Percentiles rank a stretch among this genome's conserved stretches.
phyloP scores from a whole-genome alignment of 2,329 filamentous ascomycete species.

The Xylaria sp. region DNA sequence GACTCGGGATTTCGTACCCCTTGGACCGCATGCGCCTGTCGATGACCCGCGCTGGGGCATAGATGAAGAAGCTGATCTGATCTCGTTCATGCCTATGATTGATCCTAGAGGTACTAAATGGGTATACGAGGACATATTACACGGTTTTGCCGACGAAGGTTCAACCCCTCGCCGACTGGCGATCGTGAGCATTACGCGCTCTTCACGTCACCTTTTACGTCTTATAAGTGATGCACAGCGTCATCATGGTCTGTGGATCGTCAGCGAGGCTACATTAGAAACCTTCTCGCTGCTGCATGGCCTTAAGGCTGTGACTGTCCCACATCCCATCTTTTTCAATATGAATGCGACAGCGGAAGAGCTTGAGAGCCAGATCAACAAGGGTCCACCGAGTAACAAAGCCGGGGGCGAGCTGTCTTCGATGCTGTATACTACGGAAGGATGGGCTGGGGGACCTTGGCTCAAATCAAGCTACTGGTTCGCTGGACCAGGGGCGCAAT shows the following conservation, averaged over 20 bases:
- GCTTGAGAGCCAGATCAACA: no score
- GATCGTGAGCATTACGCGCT: no score
- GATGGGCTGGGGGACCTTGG: constrained; percentile 26
- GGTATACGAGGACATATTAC: constrained; percentile 71
- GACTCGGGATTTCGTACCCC: constrained; percentile 52
- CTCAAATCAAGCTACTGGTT: constrained; percentile 31
- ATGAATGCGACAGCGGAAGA: no score
- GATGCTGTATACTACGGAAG: constrained; percentile 22
- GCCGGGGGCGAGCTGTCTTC: constrained; percentile 27
- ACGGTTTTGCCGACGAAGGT: constrained; percentile 64
- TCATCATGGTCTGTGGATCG: no score
- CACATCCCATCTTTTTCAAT: no score
- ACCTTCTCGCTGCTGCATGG: no score
- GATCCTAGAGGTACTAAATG: constrained; percentile 71
- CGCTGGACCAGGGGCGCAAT: constrained; percentile 18
- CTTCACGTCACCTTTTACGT: no score
- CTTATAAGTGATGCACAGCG: no score
- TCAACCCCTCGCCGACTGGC: no score
- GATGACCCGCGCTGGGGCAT: constrained; percentile 60
- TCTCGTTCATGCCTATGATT: constrained; percentile 76
- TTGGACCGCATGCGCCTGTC: constrained; percentile 44
- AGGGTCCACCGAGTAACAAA: constrained; percentile 22
- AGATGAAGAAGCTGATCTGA: constrained; percentile 72
- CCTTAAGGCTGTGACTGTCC: no score
- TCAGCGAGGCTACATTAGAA: no score